Percentiles rank a stretch among this genome's conserved stretches.
Evolutionary conservation across 768 basidiomycete species (phyloP).

Genomic region (Rhizopogon roseolus): DNA sequence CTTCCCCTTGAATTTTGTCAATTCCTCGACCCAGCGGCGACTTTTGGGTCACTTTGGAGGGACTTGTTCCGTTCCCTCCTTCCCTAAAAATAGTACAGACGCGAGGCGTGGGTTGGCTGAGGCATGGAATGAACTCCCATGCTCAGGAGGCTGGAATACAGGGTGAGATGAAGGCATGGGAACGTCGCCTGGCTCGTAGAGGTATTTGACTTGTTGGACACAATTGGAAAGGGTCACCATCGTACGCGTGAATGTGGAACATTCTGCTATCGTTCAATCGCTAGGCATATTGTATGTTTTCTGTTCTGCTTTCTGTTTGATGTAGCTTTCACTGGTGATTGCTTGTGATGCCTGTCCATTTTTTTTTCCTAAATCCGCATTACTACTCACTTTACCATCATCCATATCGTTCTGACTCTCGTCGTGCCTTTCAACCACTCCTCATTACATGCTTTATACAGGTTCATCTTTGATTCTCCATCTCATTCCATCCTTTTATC

Average conservation of each 20-base stretch:
- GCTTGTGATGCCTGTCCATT: no score
- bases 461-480: no score
- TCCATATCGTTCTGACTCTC: neutral
- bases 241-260: slow-evolving; percentile 7
- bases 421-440: no score
- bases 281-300: neutral
- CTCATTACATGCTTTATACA: no score
- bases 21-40: slow-evolving; percentile 68
- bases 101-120: slow-evolving; percentile 70
- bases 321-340: neutral
- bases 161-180: slow-evolving; percentile 78
- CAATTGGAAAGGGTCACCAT: slow-evolving; percentile 55
- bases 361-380: no score
- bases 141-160: slow-evolving; percentile 76
- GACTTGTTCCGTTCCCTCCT: slow-evolving; percentile 52
- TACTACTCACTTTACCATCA: no score
- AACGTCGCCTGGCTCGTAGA: slow-evolving; percentile 50
- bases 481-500: no score
- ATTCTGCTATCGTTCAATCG: neutral
- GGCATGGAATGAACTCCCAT: slow-evolving; percentile 55
- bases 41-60: slow-evolving; percentile 53
- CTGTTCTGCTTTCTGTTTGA: neutral
- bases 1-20: slow-evolving; percentile 57
- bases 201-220: slow-evolving; percentile 64
- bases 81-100: slow-evolving; percentile 51